Evolutionary conservation across 345 rosid genomes (phyloP), one percentile per base, ranked within the genome.

Genomic region (Lepidium didymum): DNA sequence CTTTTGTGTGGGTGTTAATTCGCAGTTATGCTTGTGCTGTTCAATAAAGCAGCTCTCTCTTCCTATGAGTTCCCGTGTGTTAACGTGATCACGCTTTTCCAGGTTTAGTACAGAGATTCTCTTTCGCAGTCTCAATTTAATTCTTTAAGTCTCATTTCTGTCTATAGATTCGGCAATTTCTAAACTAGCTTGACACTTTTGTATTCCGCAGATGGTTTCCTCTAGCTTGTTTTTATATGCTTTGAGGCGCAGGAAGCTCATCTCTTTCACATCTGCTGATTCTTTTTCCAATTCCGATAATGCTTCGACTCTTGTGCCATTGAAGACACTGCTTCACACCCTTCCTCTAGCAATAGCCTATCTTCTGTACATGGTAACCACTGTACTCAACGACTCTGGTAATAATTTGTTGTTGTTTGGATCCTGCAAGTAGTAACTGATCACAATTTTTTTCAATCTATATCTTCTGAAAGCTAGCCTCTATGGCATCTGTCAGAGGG

Each of bases 11-110:
- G 27, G 13, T 46, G 58, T 74, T 21, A 23, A 68, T 64, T 65
- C 70, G 76, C 92, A 95, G 99, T 91, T 74, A 88, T 95, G 70
- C 83, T 95, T 64, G 80, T 95, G 41, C 69, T 94, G 77, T 91
- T 95, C 86, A 95, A 95, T 69, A 95, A 91, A 86, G 99, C 99
- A 27, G 99, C 97, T 64, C 95, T 95, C 56, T 95, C 99, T 62
- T 86, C 99, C 31, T 95, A 85, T 64, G 81, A 62, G 15, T 95
- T 95, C 78, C 97, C 97, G 0, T 86, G 83, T 62, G 99, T 89
- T 10, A 91, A 91, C 80, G 89, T 87, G 36, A 84, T 95, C 74
- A 95, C 99, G 35, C 81, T 95, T 51, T 82, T 84, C 55, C 99
- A 95, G 97, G 99, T 91, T 54, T 68, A 29, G 18, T 46, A 23